Conservation (phyloP, 306 rosid species). For the Dryas drummondii region DNA sequence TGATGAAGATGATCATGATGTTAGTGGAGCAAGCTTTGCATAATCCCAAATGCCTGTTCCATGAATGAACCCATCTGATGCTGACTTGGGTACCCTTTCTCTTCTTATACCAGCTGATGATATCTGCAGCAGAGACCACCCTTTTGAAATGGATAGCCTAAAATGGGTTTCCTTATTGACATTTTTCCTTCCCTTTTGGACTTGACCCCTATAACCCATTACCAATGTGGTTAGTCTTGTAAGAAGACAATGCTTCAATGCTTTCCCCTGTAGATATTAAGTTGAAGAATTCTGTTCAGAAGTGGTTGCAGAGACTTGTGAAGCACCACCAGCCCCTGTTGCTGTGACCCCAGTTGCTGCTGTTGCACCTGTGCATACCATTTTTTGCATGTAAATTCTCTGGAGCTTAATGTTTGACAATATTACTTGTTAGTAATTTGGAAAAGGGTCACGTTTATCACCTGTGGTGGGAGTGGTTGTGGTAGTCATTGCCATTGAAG, state of each 20-base stretch:
- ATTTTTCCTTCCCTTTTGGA: conserved; percentile 11
- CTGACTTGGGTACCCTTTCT: conserved; percentile 23
- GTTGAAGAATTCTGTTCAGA: conserved; percentile 53
- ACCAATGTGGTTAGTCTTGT: conserved; percentile 46
- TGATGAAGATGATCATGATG: conserved; percentile 26
- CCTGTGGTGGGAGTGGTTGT: conserved; percentile 51
- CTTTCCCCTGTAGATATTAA: conserved; percentile 29
- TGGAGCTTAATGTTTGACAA: not conserved
- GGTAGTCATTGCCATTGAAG: conserved; percentile 47
- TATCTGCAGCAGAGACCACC: conserved; percentile 13
- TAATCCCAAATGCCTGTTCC: conserved; percentile 29
- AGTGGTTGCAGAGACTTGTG: conserved; percentile 49
- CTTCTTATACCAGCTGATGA: conserved; percentile 19
- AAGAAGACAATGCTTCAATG: conserved; percentile 14
- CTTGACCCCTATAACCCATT: conserved; percentile 24
- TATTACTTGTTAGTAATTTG: not conserved
- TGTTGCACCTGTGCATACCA: conserved; percentile 41
- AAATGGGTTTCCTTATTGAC: conserved; percentile 20
- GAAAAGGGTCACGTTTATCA: conserved; percentile 14
- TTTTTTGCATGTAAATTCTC: conserved; percentile 16
- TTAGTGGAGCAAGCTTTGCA: conserved; percentile 38
- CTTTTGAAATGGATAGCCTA: conserved; percentile 23
- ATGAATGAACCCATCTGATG: conserved; percentile 19
- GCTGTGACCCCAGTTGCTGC: conserved; percentile 22
- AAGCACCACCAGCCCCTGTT: conserved; percentile 23